These are phyloP conservation scores for Paramecium primaurelia DNA, from an alignment of 73 alveolate species.

Conservation along the genomic window DNA sequence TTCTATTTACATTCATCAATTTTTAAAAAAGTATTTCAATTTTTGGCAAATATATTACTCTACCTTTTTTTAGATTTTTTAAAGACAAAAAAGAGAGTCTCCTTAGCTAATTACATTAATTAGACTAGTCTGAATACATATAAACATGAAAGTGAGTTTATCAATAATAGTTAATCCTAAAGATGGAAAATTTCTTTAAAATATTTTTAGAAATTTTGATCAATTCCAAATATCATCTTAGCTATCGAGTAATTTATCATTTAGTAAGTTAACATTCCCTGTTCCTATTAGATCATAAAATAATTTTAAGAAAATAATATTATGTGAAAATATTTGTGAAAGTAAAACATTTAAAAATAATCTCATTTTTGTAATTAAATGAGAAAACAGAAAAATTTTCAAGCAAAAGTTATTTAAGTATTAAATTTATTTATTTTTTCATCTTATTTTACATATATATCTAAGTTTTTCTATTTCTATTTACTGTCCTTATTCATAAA, in stretches of 20 bases:
- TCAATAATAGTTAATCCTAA: background rate
- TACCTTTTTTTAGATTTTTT: background rate
- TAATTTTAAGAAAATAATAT: background rate
- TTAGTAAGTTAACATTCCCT: background rate
- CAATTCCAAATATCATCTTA: background rate
- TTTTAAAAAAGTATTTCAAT: background rate
- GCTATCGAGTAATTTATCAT: conserved; percentile 49
- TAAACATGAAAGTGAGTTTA: background rate
- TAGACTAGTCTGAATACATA: background rate
- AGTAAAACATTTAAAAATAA: background rate
- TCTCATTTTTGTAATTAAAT: too few relatives aligned
- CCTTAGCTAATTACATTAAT: background rate
- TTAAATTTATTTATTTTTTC: background rate
- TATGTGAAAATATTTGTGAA: background rate
- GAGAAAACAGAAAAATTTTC: background rate
- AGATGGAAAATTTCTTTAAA: background rate
- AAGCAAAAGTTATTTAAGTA: too few relatives aligned
- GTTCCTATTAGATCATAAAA: too few relatives aligned
- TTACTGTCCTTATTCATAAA: background rate
- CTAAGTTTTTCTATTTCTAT: background rate
- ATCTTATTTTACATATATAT: background rate
- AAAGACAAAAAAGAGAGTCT: background rate
- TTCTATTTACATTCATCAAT: background rate
- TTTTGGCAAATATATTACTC: background rate
- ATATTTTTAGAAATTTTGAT: background rate